phyloP scores from a whole-genome alignment of 306 rosid species.

The Abrus precatorius region DNA sequence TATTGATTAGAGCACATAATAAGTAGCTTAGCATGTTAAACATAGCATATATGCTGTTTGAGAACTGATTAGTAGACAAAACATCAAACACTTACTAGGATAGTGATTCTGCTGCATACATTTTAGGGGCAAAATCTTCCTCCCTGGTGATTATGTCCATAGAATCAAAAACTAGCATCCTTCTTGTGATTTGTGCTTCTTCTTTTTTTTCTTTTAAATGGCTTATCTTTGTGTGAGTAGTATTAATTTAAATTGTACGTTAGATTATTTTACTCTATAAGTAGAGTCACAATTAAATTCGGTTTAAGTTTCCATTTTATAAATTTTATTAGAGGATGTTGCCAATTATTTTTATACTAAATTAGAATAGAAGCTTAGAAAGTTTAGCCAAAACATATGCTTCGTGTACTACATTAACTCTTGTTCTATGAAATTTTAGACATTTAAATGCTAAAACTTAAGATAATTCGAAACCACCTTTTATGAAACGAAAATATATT shows the following conservation, averaged over 20 bases:
- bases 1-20: background rate
- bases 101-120: constrained; percentile 10
- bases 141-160: constrained; percentile 29
- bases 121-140: constrained; percentile 42
- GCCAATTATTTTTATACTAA: no score
- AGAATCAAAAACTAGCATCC: background rate
- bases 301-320: no score
- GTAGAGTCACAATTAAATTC: background rate
- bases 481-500: no score
- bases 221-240: background rate
- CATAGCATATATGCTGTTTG: constrained; percentile 44
- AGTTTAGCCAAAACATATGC: no score
- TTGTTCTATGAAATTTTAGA: no score
- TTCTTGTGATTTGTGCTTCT: background rate
- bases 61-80: constrained; percentile 47
- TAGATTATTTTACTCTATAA: background rate
- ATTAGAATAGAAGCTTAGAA: no score
- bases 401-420: no score
- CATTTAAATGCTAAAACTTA: no score
- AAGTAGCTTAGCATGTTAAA: constrained; percentile 18
- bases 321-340: no score
- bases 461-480: no score
- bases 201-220: background rate
- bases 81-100: constrained; percentile 16
- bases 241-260: background rate